Percentiles rank a stretch among this genome's conserved stretches.
These are phyloP conservation scores for Phyllosticta capitalensis DNA, from an alignment of 2,329 filamentous ascomycete species.

Conservation along the genomic window DNA sequence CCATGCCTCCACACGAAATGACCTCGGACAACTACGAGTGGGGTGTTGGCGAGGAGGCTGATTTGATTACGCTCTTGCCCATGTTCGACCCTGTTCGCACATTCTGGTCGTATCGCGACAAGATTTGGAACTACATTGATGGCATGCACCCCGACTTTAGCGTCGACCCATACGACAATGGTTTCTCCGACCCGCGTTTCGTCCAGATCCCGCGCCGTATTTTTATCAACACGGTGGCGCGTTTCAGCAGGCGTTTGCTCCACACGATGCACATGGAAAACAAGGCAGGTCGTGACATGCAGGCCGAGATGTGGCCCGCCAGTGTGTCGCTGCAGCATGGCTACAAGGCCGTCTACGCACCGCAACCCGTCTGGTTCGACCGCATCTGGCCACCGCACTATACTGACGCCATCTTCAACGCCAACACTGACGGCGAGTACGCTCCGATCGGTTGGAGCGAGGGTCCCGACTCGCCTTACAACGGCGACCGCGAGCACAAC, in stretches of 20 bases:
- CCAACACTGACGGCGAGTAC: slow-evolving; percentile 51
- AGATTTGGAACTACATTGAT: slow-evolving; percentile 41
- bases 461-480: slow-evolving; percentile 33
- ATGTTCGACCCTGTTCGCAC: slow-evolving; percentile 85
- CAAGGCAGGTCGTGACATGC: slow-evolving; percentile 78
- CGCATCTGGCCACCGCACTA: slow-evolving; percentile 75
- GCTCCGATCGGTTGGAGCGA: slow-evolving; percentile 44
- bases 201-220: slow-evolving; percentile 57
- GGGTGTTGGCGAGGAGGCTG: slow-evolving; percentile 85
- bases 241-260: slow-evolving; percentile 72
- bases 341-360: slow-evolving; percentile 82
- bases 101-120: slow-evolving; percentile 55
- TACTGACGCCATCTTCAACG: slow-evolving; percentile 72
- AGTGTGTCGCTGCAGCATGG: slow-evolving; percentile 84
- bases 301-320: slow-evolving; percentile 93
- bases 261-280: slow-evolving; percentile 88
- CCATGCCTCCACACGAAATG: slow-evolving; percentile 58
- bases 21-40: slow-evolving; percentile 75
- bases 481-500: slow-evolving; percentile 72
- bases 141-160: slow-evolving; percentile 70
- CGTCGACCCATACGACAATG: slow-evolving; percentile 56
- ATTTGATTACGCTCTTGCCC: slow-evolving; percentile 84
- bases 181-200: slow-evolving; percentile 43
- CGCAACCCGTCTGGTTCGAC: slow-evolving; percentile 82
- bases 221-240: slow-evolving; percentile 79